A percentile compares a stretch with the other conserved stretches of the same genome.
Evolutionary conservation across 75 land plant species (phyloP).

Genomic region (Cunninghamia lanceolata): DNA sequence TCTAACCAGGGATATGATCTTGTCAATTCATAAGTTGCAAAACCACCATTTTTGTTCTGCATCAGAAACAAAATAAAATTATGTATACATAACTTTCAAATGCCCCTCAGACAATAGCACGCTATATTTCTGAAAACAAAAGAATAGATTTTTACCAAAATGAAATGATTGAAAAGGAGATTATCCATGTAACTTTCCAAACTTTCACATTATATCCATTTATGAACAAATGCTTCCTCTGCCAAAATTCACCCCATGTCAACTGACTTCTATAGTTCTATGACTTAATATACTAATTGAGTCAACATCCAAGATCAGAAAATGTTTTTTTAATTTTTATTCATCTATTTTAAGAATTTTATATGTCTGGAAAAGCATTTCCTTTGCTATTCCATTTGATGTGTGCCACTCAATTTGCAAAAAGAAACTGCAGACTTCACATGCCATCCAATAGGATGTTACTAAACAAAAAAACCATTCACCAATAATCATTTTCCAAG

Average conservation of each 20-base stretch:
- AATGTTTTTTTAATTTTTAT: not conserved
- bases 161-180: not conserved
- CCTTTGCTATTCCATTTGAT: not conserved
- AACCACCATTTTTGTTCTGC: slow-evolving; percentile 82
- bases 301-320: not conserved
- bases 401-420: not conserved
- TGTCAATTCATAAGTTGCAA: slow-evolving; percentile 82
- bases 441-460: not conserved
- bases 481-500: not conserved
- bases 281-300: not conserved
- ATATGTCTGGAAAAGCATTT: not conserved
- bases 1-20: slow-evolving; percentile 85
- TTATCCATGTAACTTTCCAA: not conserved
- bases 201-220: not conserved
- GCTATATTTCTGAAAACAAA: not conserved
- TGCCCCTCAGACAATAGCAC: not conserved
- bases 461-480: not conserved
- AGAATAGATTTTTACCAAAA: slow-evolving; percentile 1
- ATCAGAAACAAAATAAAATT: slow-evolving; percentile 7
- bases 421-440: not conserved
- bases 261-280: not conserved
- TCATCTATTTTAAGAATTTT: not conserved
- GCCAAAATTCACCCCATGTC: not conserved
- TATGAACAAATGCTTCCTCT: not conserved
- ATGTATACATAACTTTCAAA: not conserved